Evolutionary conservation across 768 basidiomycete genomes (phyloP), one percentile per base, ranked within the genome.

Genomic region (Saitozyma sp.): DNA sequence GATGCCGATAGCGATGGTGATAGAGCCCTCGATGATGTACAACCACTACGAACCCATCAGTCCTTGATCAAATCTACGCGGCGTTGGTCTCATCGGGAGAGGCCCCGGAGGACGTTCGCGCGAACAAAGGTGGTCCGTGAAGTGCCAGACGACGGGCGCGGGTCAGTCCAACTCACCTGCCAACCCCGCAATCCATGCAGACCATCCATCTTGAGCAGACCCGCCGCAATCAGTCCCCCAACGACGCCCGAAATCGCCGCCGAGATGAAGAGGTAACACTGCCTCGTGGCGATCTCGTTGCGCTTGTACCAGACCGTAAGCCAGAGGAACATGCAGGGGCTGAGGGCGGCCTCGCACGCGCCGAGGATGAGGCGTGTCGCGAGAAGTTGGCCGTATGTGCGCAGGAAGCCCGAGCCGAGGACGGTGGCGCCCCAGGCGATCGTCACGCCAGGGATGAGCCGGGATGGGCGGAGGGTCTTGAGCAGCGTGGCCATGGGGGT

Each of bases 221-320:
- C 91, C 65, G 88, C 91, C 1, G 91, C 89, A 46, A 92, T 84
- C 50, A 91, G 80, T n/a, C 91, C 90, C n/a, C 89, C 89, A 61
- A 91, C 90, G 5, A 17, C 45, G 45, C 45, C 45, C 11, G 45
- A 46, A 5, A 29, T 29, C 29, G 29, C 29, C 29, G 29, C 29
- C 29, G 63, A 13, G 19, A 68, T 58, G 43, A 70, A 61, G 8
- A 59, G 49, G 49, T 50, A 56, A 14, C 55, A 37, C 1, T 65
- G 54, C 6, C 71, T 54, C 13, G 46, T 29, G 6, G 60, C 65
- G 29, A 56, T 54, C 57, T 70, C 65, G 29, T 55, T 39, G 9
- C 56, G 61, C 40, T 37, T n/a, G 40, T 54, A 54, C 9, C n/a
- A 54, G 29, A 14, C 40, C 9, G 53, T 19, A 8, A 54, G 53